Evolutionary conservation across 2,329 filamentous ascomycete species (phyloP).

Genomic region (Hymenoscyphus occultus): DNA sequence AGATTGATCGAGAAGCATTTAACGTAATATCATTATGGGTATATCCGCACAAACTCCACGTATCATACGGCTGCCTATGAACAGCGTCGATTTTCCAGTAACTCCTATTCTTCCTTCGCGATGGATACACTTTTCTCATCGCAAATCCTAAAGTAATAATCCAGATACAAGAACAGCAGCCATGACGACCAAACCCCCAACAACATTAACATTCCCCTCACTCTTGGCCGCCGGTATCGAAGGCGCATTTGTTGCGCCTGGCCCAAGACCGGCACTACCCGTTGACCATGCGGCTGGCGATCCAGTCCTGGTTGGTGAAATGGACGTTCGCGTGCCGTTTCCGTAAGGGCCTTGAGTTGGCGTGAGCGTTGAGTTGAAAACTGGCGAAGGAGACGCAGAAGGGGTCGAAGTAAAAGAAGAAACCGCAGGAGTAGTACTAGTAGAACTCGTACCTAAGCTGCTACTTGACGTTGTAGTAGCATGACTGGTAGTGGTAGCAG

Average conservation of each 20-base stretch:
- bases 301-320: not conserved
- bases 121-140: not conserved
- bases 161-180: not conserved
- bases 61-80: not conserved
- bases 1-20: not conserved
- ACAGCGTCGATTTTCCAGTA: not conserved
- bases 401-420: not conserved
- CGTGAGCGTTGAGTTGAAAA: not conserved
- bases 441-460: conserved; percentile 3
- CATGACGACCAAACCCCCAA: not conserved
- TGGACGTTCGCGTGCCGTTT: not conserved
- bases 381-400: not conserved
- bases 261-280: not conserved
- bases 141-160: not conserved
- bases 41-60: not conserved
- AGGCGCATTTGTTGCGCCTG: not conserved
- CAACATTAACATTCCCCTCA: not conserved
- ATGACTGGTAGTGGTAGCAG: not conserved
- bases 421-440: not conserved
- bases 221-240: not conserved
- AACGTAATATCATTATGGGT: conserved; percentile 4
- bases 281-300: not conserved
- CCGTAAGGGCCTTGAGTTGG: not conserved
- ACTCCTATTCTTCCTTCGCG: not conserved
- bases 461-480: not conserved